These are phyloP conservation scores for Kuraishia borneana DNA, from an alignment of 805 yeast species.

Conservation along the genomic window DNA sequence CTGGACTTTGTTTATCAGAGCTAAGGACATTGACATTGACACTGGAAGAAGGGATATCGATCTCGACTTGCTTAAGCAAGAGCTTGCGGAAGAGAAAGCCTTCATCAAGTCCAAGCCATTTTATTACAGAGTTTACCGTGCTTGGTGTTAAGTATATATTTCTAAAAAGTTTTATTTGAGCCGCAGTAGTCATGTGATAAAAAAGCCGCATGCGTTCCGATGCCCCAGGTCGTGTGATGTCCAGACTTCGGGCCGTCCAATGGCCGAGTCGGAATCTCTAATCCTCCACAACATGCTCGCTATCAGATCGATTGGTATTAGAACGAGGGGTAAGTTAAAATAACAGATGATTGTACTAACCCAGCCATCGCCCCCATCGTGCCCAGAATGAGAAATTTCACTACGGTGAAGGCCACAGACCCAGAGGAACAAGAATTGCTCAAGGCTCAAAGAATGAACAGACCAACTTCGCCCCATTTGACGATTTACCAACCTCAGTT, in stretches of 20 bases:
- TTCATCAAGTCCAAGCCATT: conserved; percentile 32
- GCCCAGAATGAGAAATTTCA: conserved; percentile 12
- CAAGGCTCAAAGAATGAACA: conserved; percentile 69
- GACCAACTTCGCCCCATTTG: conserved; percentile 90
- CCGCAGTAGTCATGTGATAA: no score
- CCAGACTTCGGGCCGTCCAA: no score
- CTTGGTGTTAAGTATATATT: conserved; percentile 57
- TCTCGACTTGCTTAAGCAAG: conserved; percentile 42
- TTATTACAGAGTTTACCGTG: conserved; percentile 35
- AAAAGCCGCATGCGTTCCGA: no score
- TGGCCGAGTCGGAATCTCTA: not conserved
- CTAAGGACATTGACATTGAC: conserved; percentile 45
- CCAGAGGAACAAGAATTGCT: conserved; percentile 60
- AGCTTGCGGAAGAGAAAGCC: conserved; percentile 46
- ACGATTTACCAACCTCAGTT: conserved; percentile 86
- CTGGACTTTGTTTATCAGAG: conserved; percentile 32
- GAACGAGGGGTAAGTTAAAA: not conserved
- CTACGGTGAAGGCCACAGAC: conserved; percentile 33
- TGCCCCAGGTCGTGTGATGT: no score
- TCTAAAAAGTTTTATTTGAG: no score
- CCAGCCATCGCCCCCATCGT: conserved; percentile 11
- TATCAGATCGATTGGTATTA: not conserved
- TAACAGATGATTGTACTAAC: not conserved
- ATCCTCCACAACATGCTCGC: not conserved
- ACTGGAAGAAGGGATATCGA: conserved; percentile 55